Base-by-base conservation (phyloP, 495 filamentous ascomycete species). In the Tuber magnatum region DNA sequence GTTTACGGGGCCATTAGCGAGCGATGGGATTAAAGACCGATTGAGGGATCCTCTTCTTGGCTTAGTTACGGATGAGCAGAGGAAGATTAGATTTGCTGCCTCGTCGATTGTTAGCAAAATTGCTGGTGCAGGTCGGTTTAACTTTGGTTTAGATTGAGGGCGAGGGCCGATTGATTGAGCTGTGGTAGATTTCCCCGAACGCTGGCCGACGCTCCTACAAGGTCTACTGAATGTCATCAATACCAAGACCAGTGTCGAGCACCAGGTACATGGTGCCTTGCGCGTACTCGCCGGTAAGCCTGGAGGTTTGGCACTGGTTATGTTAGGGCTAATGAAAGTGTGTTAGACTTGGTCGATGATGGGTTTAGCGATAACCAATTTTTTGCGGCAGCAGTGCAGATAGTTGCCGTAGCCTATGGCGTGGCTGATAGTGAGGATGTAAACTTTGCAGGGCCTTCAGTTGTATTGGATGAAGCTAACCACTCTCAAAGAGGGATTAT, bases 91-190 rank as follows among this genome's bases (percentile, higher is more conserved):
- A 84, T 87, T 88, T 38, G 90, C 91, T 9, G 92, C 95, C 80
- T 89, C 94, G 83, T 92, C 91, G 81, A 92, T 92, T n/a, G 93
- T 97, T 72, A 93, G 92, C 86, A 97, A 97, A 85, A 97, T 99
- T 77, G 95, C 96, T 72, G 91, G 90, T 71, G 78, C 76, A 73
- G 81, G 81, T 82, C 70, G 10, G 80, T 77, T 65, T 41, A 69
- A 73, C 75, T 68, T 46, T 38, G 43, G n/a, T 32, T 6, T 72
- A n/a, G 28, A 61, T 38, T 24, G 3, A 28, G 20, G 22, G 39
- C 38, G 20, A 35, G 70, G 28, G 75, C 44, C 73, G 72, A 76
- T 77, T 39, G 35, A 69, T 61, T 70, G 71, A 71, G 68, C 32
- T 68, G 24, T 44, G 74, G 88, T 89, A 80, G 95, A 99, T 85